These are phyloP conservation scores for Leucocoprinus sp. DNA, from an alignment of 768 basidiomycete species.

Conservation along the genomic window DNA sequence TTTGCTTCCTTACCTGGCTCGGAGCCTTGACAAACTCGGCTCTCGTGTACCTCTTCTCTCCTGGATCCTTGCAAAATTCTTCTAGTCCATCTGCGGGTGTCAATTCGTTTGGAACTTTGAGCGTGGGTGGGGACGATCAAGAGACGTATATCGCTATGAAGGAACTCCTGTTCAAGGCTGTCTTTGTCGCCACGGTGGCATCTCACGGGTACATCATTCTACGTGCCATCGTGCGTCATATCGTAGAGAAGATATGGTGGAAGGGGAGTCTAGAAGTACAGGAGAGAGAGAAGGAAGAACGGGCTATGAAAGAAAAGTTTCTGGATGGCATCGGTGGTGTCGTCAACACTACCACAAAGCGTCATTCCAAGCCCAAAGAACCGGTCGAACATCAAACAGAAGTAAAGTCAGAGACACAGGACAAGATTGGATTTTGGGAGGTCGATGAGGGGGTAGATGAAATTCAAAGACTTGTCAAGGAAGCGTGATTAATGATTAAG, in stretches of 20 bases:
- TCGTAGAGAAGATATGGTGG: slow-evolving; percentile 76
- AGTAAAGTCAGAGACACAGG: not conserved
- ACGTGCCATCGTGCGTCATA: slow-evolving; percentile 50
- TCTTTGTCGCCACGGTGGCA: slow-evolving; percentile 71
- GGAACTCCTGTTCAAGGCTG: slow-evolving; percentile 51
- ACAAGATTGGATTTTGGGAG: not conserved
- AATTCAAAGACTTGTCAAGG: not conserved
- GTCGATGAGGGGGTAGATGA: not conserved
- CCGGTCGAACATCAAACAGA: not conserved
- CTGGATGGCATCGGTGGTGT: slow-evolving; percentile 19
- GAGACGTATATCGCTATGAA: slow-evolving; percentile 30
- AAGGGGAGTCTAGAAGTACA: slow-evolving; percentile 59
- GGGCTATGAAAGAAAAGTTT: slow-evolving; percentile 33
- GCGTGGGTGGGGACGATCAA: slow-evolving; percentile 17
- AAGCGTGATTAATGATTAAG: not conserved
- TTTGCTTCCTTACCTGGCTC: slow-evolving; percentile 86
- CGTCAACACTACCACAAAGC: not conserved
- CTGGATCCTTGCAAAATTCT: not conserved
- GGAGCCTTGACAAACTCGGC: slow-evolving; percentile 83
- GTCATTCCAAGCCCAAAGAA: not conserved
- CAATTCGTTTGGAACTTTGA: slow-evolving; percentile 12
- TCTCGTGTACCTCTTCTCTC: slow-evolving; percentile 82
- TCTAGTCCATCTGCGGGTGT: slow-evolving; percentile 18
- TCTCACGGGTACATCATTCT: slow-evolving; percentile 80
- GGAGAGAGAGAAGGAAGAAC: slow-evolving; percentile 47